A percentile compares a stretch with the other conserved stretches of the same genome.
Conservation (phyloP, 2,329 filamentous ascomycete genomes). For the Aspergillus novoparasiticus region DNA sequence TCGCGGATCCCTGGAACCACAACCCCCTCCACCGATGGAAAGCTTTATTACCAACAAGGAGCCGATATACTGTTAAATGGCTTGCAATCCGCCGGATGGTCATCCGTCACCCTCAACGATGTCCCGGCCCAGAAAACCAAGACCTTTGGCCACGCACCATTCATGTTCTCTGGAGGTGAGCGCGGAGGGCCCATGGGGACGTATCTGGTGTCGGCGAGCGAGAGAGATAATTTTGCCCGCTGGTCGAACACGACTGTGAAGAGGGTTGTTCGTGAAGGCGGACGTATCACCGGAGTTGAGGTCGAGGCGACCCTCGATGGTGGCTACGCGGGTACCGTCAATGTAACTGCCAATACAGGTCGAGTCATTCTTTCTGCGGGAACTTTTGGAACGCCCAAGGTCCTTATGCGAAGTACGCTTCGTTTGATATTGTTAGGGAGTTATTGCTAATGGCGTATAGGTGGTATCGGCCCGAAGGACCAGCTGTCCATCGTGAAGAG, state of each 20-base stretch:
- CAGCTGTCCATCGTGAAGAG: slow-evolving; percentile 11
- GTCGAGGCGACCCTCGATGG: slow-evolving; percentile 15
- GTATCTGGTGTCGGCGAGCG: slow-evolving; percentile 11
- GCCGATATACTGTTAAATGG: slow-evolving; percentile 1
- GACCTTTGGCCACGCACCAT: slow-evolving; percentile 9
- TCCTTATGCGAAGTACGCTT: slow-evolving; percentile 14
- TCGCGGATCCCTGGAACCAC: slow-evolving; percentile 11
- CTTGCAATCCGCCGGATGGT: slow-evolving; percentile 6
- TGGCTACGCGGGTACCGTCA: slow-evolving; percentile 11
- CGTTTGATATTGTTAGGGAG: neutral
- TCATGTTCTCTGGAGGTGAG: slow-evolving; percentile 15
- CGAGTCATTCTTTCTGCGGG: slow-evolving; percentile 13
- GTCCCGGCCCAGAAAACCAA: slow-evolving; percentile 8
- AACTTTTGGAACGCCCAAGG: slow-evolving; percentile 9
- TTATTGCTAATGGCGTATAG: neutral
- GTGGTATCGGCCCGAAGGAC: slow-evolving; percentile 14
- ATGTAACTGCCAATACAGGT: slow-evolving; percentile 4
- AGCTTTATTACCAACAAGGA: slow-evolving; percentile 11
- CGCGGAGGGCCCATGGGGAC: slow-evolving; percentile 13
- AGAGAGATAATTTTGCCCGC: slow-evolving; percentile 9
- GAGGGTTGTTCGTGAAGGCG: slow-evolving; percentile 7
- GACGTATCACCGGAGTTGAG: slow-evolving; percentile 10
- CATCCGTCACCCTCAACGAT: slow-evolving; percentile 2
- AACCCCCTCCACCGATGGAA: slow-evolving; percentile 7
- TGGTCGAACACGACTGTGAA: slow-evolving; percentile 13